These are phyloP conservation scores for Monosporascus sp. DNA, from an alignment of 2,329 filamentous ascomycete species.

Conservation along the genomic window DNA sequence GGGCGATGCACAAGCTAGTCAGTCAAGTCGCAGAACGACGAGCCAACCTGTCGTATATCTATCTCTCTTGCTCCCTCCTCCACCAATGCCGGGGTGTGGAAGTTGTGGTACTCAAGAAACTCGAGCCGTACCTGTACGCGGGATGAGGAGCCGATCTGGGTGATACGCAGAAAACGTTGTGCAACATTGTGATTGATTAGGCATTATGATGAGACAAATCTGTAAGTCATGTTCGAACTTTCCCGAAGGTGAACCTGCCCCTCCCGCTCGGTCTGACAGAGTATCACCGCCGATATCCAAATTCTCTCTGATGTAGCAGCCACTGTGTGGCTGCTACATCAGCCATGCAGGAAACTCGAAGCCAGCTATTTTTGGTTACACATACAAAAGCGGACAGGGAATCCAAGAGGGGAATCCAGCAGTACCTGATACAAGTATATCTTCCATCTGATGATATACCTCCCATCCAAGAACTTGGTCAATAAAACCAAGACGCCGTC, in stretches of 20 bases:
- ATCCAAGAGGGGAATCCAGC: background rate
- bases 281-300: background rate
- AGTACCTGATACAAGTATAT: background rate
- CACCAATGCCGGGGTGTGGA: no score
- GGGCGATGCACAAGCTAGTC: slow-evolving; percentile 6
- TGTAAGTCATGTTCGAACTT: slow-evolving; percentile 1
- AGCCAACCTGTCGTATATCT: background rate
- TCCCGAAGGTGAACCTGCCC: background rate
- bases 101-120: background rate
- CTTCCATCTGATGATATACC: background rate
- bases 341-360: background rate
- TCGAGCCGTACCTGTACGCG: background rate
- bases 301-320: background rate
- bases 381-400: background rate
- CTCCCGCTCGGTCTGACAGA: slow-evolving; percentile 2
- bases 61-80: no score
- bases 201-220: slow-evolving; percentile 1
- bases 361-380: no score
- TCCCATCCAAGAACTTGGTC: background rate
- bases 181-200: slow-evolving; percentile 2
- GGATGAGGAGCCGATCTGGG: slow-evolving; percentile 1
- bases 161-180: background rate
- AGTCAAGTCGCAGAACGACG: slow-evolving; percentile 1
- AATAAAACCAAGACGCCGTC: background rate
- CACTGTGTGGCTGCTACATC: background rate